A percentile compares a stretch with the other conserved stretches of the same genome.
These are phyloP conservation scores for Sugiyamaella valdiviana DNA, from an alignment of 805 yeast genomes.

Conservation along the genomic window DNA sequence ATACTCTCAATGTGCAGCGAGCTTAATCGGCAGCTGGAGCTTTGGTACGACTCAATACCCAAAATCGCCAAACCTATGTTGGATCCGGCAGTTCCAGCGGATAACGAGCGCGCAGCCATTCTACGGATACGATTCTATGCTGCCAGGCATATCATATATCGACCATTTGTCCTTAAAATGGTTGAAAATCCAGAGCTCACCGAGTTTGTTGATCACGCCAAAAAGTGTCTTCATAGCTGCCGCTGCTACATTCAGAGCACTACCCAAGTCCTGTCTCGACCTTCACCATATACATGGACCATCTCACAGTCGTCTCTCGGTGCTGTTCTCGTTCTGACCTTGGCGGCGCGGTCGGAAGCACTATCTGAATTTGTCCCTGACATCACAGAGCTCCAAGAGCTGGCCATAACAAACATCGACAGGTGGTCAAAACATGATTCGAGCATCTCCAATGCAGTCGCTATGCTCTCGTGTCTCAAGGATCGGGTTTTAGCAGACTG, in stretches of 20 bases:
- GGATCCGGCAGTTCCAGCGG: not conserved
- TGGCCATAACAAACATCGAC: slow-evolving; percentile 4
- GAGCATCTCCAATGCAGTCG: not conserved
- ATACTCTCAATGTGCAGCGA: slow-evolving; percentile 5
- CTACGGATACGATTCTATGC: slow-evolving; percentile 12
- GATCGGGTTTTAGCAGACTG: not conserved
- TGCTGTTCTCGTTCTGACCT: slow-evolving; percentile 8
- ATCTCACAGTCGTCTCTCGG: slow-evolving; percentile 8
- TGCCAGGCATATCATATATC: slow-evolving; percentile 9
- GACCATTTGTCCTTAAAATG: slow-evolving; percentile 13
- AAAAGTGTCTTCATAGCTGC: slow-evolving; percentile 7
- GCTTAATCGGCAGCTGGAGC: slow-evolving; percentile 11
- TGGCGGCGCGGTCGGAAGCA: slow-evolving; percentile 4
- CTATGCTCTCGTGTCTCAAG: not conserved
- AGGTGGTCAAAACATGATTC: slow-evolving; percentile 8
- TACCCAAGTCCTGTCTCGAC: slow-evolving; percentile 3
- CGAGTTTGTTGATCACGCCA: slow-evolving; percentile 4
- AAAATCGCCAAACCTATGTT: slow-evolving; percentile 6
- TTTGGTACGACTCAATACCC: slow-evolving; percentile 14
- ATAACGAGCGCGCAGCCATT: slow-evolving; percentile 4
- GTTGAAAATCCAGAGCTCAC: not conserved
- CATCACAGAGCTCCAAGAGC: slow-evolving; percentile 5
- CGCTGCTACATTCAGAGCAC: slow-evolving; percentile 6
- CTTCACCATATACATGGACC: slow-evolving; percentile 15
- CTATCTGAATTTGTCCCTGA: slow-evolving; percentile 6